Conservation (phyloP, 2,329 filamentous ascomycete species). For the Metarhizium humberi region DNA sequence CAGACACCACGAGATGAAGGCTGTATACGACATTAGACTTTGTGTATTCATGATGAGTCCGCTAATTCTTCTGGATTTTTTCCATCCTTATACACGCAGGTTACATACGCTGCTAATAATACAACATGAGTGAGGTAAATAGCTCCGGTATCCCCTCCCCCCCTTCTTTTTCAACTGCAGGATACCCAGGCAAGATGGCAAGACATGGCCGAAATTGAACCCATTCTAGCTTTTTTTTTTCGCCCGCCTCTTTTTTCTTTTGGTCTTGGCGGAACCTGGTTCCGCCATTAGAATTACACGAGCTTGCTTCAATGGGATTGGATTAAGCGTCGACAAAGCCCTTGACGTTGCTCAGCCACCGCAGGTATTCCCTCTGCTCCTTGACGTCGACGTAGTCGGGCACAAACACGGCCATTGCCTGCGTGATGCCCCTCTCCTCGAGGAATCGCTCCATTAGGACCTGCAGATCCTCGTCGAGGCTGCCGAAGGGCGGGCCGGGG, state of each 20-base stretch:
- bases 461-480: conserved; percentile 93
- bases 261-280: background rate
- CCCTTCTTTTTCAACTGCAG: background rate
- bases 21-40: background rate
- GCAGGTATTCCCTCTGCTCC: conserved; percentile 94
- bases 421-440: conserved; percentile 87
- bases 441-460: conserved; percentile 86
- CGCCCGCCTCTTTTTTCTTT: background rate
- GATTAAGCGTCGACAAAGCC: conserved; percentile 65
- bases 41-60: background rate
- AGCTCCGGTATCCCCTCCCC: background rate
- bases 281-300: background rate
- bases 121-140: conserved; percentile 3
- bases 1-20: background rate
- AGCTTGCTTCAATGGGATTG: background rate
- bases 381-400: conserved; percentile 96
- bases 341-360: conserved; percentile 85
- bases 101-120: conserved; percentile 5
- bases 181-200: background rate
- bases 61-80: background rate
- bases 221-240: background rate
- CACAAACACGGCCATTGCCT: conserved; percentile 78
- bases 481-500: conserved; percentile 84
- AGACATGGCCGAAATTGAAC: background rate
- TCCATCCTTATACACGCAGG: conserved; percentile 5